Conservation (phyloP, 225 moss, liverwort and hornwort genomes). For the Marchantia polymorpha region DNA sequence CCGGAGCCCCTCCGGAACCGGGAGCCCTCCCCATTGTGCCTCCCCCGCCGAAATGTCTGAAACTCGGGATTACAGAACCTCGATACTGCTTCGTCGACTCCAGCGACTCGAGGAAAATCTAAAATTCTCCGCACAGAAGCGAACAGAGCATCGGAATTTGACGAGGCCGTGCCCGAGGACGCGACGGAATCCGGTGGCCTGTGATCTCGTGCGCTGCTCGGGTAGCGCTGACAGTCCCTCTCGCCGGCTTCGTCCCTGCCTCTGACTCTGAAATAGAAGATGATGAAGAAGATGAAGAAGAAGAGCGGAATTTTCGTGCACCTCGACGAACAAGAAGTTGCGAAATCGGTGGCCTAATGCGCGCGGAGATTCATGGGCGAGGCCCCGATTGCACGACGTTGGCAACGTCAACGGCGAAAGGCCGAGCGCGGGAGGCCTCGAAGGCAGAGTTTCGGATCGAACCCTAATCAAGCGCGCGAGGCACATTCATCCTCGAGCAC, state of each 20-base stretch:
- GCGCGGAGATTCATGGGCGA: background rate
- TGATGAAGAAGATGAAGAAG: too few species aligned
- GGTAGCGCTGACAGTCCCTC: background rate
- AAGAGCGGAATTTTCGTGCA: background rate
- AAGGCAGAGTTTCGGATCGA: background rate
- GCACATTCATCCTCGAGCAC: background rate
- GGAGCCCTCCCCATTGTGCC: slow-evolving; percentile 38
- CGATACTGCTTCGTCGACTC: background rate
- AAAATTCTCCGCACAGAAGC: background rate
- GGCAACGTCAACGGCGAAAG: background rate
- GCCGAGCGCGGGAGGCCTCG: background rate
- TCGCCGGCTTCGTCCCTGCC: background rate
- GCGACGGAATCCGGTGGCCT: background rate
- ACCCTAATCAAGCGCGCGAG: slow-evolving; percentile 11
- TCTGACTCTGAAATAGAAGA: too few species aligned
- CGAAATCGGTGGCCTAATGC: background rate
- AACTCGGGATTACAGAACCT: background rate
- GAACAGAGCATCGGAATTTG: background rate
- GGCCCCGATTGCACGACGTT: background rate
- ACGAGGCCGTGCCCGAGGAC: too few species aligned
- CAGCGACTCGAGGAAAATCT: background rate
- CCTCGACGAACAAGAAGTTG: background rate
- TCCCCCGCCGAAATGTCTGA: background rate
- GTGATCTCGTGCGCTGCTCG: background rate
- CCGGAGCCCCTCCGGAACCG: slow-evolving; percentile 35